phyloP scores from a whole-genome alignment of 805 yeast species.

The Candida boleticola region DNA sequence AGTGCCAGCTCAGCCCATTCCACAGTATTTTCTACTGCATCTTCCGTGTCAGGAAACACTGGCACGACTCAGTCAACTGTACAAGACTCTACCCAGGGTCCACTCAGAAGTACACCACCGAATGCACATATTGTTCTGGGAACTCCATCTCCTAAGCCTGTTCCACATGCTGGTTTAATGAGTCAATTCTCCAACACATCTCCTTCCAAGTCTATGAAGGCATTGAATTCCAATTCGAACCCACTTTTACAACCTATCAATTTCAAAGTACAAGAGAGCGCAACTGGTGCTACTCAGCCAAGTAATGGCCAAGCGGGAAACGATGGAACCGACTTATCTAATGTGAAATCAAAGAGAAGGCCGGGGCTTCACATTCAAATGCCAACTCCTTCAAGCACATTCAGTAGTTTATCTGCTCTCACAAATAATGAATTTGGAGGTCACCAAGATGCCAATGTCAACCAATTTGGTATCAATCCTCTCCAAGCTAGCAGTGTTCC shows the following conservation, averaged over 20 bases:
- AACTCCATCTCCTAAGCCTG: constrained; percentile 38
- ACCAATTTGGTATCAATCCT: constrained; percentile 67
- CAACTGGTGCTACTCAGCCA: constrained; percentile 1
- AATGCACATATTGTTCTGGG: constrained; percentile 28
- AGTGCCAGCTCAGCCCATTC: constrained; percentile 23
- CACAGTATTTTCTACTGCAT: constrained; percentile 16
- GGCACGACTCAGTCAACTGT: too few species aligned
- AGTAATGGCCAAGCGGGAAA: not conserved
- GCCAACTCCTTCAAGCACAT: constrained; percentile 61
- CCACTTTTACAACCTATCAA: constrained; percentile 58
- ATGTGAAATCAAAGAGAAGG: constrained; percentile 34
- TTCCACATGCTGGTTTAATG: constrained; percentile 17
- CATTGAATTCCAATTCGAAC: constrained; percentile 41
- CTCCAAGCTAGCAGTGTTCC: constrained; percentile 49
- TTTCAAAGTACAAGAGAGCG: constrained; percentile 27
- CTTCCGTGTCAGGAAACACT: constrained; percentile 2
- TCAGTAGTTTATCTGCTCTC: constrained; percentile 35
- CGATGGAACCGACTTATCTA: not conserved
- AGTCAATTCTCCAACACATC: constrained; percentile 22
- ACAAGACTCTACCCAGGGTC: not conserved
- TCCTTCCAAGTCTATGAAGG: constrained; percentile 49
- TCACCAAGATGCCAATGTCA: constrained; percentile 39
- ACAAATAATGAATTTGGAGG: constrained; percentile 27
- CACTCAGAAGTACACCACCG: constrained; percentile 25
- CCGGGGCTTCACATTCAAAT: constrained; percentile 66